These are phyloP conservation scores for Lepidium didymum DNA, from an alignment of 345 rosid genomes.

Conservation along the genomic window DNA sequence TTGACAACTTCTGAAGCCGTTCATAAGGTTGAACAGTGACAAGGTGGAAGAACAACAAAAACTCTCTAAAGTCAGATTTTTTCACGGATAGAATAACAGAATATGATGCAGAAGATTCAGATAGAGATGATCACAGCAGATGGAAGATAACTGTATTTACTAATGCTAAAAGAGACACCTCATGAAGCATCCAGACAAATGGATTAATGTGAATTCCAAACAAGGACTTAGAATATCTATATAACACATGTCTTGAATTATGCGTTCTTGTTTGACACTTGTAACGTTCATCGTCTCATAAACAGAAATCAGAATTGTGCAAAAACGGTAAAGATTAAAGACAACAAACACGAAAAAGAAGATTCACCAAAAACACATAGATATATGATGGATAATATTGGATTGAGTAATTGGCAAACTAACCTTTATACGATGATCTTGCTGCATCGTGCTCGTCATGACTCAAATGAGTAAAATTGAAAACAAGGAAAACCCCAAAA, in stretches of 20 bases:
- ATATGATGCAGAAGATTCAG: background rate
- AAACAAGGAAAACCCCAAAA: background rate
- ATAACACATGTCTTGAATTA: constrained; percentile 6
- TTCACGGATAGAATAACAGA: background rate
- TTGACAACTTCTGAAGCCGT: background rate
- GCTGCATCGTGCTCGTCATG: constrained; percentile 43
- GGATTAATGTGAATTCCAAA: background rate
- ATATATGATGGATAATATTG: background rate
- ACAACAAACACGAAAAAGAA: background rate
- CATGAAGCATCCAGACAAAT: background rate
- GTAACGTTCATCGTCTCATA: constrained; percentile 6
- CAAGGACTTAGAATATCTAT: background rate
- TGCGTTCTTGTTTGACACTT: constrained; percentile 15
- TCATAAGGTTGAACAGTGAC: background rate
- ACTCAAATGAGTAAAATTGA: background rate
- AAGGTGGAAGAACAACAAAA: background rate
- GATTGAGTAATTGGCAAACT: background rate
- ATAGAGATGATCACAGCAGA: background rate
- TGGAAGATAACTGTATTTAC: background rate
- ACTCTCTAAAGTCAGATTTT: background rate
- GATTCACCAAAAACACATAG: background rate
- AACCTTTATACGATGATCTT: constrained; percentile 82
- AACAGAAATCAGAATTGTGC: constrained; percentile 5
- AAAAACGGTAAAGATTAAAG: constrained; percentile 3
- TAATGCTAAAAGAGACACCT: background rate